Percentiles rank a stretch among this genome's conserved stretches.
Evolutionary conservation across 306 rosid species (phyloP).

Genomic region (Citrullus colocynthis): DNA sequence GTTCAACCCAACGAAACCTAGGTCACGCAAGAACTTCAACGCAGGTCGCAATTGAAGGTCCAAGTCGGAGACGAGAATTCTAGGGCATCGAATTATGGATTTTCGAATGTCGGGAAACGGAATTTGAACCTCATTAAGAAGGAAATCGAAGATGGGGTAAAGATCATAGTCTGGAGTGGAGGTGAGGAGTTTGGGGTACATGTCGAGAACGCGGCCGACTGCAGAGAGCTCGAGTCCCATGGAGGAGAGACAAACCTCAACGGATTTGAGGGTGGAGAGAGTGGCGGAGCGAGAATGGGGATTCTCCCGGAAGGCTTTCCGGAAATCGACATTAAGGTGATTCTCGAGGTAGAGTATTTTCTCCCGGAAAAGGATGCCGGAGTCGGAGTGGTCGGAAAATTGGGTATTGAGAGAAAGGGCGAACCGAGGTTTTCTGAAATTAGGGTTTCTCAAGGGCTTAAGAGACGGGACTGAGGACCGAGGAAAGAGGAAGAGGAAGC

Average conservation of each 20-base stretch:
- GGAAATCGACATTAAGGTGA: constrained; percentile 41
- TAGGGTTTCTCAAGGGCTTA: constrained; percentile 23
- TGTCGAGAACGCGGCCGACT: constrained; percentile 66
- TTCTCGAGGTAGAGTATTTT: constrained; percentile 52
- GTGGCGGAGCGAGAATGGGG: constrained; percentile 47
- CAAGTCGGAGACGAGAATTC: constrained; percentile 44
- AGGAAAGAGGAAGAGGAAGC: neutral
- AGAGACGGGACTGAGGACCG: constrained; percentile 2
- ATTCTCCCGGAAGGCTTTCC: constrained; percentile 48
- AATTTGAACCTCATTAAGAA: constrained; percentile 47
- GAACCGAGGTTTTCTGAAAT: neutral
- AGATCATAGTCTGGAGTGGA: constrained; percentile 43
- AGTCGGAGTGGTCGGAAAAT: constrained; percentile 23
- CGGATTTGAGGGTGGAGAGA: constrained; percentile 41
- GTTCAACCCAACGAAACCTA: constrained; percentile 28
- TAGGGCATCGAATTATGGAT: constrained; percentile 54
- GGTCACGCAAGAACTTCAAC: constrained; percentile 17
- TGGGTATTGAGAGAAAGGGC: neutral
- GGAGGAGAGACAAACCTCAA: constrained; percentile 47
- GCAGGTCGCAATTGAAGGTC: constrained; percentile 37
- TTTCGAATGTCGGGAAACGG: constrained; percentile 42
- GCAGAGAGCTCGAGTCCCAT: constrained; percentile 47
- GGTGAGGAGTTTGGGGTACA: constrained; percentile 63
- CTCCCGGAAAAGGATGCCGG: constrained; percentile 56
- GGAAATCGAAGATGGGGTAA: constrained; percentile 75